Evolutionary conservation across 148 eudicot genomes (phyloP).

Genomic region (Euryodendron excelsum): DNA sequence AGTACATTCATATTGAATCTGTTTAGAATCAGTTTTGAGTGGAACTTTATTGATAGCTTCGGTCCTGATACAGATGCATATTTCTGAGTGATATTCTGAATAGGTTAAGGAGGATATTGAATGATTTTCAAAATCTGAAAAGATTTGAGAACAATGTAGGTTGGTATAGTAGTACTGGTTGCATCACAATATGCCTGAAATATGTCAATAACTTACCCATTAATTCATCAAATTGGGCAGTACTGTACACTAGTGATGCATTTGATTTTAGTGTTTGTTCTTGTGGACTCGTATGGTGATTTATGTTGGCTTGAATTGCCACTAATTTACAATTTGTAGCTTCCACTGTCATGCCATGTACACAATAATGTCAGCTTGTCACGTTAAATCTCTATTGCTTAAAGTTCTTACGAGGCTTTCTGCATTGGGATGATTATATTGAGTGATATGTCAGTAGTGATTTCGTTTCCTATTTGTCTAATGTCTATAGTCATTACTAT

Average conservation of each 20-base stretch:
- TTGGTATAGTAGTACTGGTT: too few relatives aligned
- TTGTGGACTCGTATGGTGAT: too few relatives aligned
- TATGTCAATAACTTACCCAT: not conserved
- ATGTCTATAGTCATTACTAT: not conserved
- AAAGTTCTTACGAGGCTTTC: not conserved
- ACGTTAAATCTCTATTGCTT: not conserved
- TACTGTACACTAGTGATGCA: too few relatives aligned
- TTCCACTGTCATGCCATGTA: not conserved
- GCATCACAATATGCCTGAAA: not conserved
- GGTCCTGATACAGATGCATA: too few relatives aligned
- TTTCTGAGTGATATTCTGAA: not conserved
- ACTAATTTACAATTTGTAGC: not conserved
- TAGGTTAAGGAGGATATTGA: not conserved
- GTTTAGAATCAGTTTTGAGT: too few relatives aligned
- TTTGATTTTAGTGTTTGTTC: too few relatives aligned
- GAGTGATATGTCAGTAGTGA: not conserved
- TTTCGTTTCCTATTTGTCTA: not conserved
- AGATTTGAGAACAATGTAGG: not conserved
- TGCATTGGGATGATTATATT: not conserved
- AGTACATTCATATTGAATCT: too few relatives aligned
- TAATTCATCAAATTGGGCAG: not conserved
- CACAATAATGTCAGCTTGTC: too few relatives aligned
- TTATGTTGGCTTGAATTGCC: not conserved
- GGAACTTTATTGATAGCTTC: not conserved
- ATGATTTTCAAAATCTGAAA: not conserved